phyloP scores from a whole-genome alignment of 2,329 filamentous ascomycete species.

The Diaporthe destruens region DNA sequence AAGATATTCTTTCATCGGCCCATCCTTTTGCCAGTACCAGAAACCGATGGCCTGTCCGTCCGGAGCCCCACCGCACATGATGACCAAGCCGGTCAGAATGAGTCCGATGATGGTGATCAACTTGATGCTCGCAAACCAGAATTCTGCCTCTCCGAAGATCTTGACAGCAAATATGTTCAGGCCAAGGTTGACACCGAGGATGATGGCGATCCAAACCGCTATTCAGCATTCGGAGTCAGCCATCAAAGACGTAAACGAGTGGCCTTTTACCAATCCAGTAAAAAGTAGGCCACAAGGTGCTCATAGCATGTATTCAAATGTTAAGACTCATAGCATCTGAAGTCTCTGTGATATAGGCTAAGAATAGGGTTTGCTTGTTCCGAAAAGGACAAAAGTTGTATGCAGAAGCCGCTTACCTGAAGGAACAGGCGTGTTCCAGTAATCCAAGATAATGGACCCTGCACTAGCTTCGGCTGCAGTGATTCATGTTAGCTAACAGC shows the following conservation, averaged over 20 bases:
- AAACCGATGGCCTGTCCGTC: slow-evolving; percentile 48
- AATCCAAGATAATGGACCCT: slow-evolving; percentile 59
- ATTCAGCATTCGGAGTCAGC: too few relatives aligned
- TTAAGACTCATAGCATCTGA: too few relatives aligned
- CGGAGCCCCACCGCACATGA: slow-evolving; percentile 40
- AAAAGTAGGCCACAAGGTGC: too few relatives aligned
- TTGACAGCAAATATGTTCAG: slow-evolving; percentile 41
- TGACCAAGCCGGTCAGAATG: slow-evolving; percentile 39
- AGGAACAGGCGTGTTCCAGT: slow-evolving; percentile 39
- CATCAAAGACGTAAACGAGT: too few relatives aligned
- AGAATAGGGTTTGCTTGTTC: too few relatives aligned
- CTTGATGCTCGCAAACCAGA: slow-evolving; percentile 46
- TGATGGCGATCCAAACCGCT: slow-evolving; percentile 42
- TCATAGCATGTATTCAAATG: too few relatives aligned
- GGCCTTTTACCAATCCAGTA: too few relatives aligned
- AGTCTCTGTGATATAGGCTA: too few relatives aligned
- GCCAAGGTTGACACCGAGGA: slow-evolving; percentile 37
- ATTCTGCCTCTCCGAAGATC: slow-evolving; percentile 44
- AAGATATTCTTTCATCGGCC: slow-evolving; percentile 63
- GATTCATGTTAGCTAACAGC: background rate
- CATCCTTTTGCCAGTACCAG: slow-evolving; percentile 54
- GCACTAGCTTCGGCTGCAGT: slow-evolving; percentile 56
- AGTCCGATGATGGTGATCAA: slow-evolving; percentile 43
- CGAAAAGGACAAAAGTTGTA: too few relatives aligned
- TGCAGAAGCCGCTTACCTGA: background rate